Evolutionary conservation across 352 stramenopile species (phyloP).

Genomic region (Pythium insidiosum): DNA sequence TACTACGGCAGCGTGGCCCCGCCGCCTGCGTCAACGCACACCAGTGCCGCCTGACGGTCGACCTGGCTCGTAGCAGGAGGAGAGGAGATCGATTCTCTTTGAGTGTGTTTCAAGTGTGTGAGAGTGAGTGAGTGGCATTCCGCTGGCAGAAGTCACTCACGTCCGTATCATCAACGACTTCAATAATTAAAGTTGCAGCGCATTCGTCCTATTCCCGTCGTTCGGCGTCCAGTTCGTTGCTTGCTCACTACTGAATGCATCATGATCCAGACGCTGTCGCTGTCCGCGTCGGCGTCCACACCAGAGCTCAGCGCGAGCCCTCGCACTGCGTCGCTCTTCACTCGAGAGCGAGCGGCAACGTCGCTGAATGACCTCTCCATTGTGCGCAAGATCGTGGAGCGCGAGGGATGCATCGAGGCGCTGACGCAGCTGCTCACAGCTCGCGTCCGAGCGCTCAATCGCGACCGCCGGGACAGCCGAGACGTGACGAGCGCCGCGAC

Average conservation of each 20-base stretch:
- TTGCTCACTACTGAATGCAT: neutral
- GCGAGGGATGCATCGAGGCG: slow-evolving; percentile 71
- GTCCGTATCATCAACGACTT: too few species aligned
- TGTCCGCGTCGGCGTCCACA: neutral
- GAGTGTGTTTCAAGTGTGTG: too few species aligned
- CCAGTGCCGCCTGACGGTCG: too few species aligned
- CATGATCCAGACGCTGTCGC: neutral
- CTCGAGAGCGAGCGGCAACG: slow-evolving; percentile 11
- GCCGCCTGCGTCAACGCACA: too few species aligned
- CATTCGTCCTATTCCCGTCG: neutral
- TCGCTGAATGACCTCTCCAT: slow-evolving; percentile 50
- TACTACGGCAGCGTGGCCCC: too few species aligned
- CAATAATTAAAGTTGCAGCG: too few species aligned
- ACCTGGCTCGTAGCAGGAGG: too few species aligned
- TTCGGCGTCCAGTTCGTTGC: too few species aligned
- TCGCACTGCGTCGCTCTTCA: slow-evolving; percentile 4
- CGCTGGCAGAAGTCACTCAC: too few species aligned
- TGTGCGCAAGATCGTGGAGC: slow-evolving; percentile 73
- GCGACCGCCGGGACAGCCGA: neutral
- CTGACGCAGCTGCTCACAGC: slow-evolving; percentile 42
- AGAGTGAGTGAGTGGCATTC: too few species aligned
- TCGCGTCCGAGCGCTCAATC: neutral
- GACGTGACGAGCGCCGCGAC: slow-evolving; percentile 10
- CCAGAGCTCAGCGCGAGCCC: neutral
- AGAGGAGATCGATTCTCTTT: too few species aligned